These are phyloP conservation scores for Hypomontagnella monticulosa DNA, from an alignment of 495 filamentous ascomycete genomes.

Conservation along the genomic window DNA sequence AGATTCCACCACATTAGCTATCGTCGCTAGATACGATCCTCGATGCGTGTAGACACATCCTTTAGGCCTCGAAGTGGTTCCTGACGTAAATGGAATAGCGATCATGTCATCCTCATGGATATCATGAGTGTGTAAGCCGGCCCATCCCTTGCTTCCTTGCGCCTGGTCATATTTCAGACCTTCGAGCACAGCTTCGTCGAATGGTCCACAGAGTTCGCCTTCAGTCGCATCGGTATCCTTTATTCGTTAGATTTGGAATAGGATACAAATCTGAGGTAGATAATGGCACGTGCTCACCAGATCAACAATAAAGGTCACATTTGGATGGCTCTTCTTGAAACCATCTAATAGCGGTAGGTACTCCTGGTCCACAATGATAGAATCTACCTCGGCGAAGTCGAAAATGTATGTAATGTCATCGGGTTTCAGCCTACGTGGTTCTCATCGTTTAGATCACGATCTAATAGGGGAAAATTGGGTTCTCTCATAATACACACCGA, in stretches of 20 bases:
- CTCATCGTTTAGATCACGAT: slow-evolving; percentile 1
- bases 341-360: slow-evolving; percentile 72
- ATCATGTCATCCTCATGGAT: slow-evolving; percentile 80
- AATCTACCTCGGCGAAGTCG: slow-evolving; percentile 81
- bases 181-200: slow-evolving; percentile 84
- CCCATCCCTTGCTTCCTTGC: slow-evolving; percentile 76
- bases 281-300: slow-evolving; percentile 40
- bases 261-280: neutral
- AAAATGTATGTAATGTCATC: slow-evolving; percentile 94
- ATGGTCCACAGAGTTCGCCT: slow-evolving; percentile 78
- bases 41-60: slow-evolving; percentile 94
- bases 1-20: slow-evolving; percentile 89
- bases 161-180: slow-evolving; percentile 75
- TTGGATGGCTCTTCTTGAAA: slow-evolving; percentile 67
- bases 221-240: slow-evolving; percentile 81
- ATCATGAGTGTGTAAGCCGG: slow-evolving; percentile 72
- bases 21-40: slow-evolving; percentile 81
- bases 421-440: slow-evolving; percentile 69
- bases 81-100: slow-evolving; percentile 86
- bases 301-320: slow-evolving; percentile 79
- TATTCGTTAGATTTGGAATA: slow-evolving; percentile 21
- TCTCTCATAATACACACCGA: slow-evolving; percentile 38
- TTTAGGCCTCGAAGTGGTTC: slow-evolving; percentile 91
- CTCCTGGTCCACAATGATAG: slow-evolving; percentile 88
- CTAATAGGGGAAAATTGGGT: neutral